Evolutionary conservation across 345 rosid species (phyloP), one percentile per base, ranked within the genome.

Genomic region (Arabidopsis arenosa): DNA sequence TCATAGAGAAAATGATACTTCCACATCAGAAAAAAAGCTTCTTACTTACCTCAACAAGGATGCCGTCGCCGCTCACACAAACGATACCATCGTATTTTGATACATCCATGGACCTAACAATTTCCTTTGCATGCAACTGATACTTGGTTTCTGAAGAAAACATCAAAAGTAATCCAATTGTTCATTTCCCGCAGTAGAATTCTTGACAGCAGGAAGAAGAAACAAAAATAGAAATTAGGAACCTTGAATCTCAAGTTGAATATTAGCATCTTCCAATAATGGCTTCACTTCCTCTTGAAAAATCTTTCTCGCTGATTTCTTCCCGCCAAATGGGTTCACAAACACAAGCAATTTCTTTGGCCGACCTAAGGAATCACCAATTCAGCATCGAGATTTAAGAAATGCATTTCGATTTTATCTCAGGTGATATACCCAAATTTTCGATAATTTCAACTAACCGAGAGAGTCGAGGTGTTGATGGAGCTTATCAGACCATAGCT

Each of bases 31-130:
- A 57, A 68, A 60, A 63, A 68, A 63, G 63, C 45, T 62, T 57
- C 49, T 0, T 10, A 71, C 60, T 76, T 80, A 95, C 99, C 97
- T 95, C 99, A 71, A 87, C 99, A 73, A 95, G 97, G 37, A 90
- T 64, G 30, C 97, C 99, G 48, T 95, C 99, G 7, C 99, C 99
- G 13, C 99, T 95, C 55, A 92, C 93, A 75, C 97, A 92, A 75
- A 92, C 97, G 78, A 95, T 83, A 35, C 97, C 99, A 71, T 95
- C 97, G 32, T 84, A 92, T 63, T 71, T 79, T 0, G 87, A 70
- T 26, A 90, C 78, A 82, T 92, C 96, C 80, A 90, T 51, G 9
- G 81, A 69, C 36, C 43, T 83, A 60, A 80, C 88, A 21, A 90
- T 83, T 57, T 88, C 93, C 86, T 92, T 92, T 1, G 99, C 97